Evolutionary conservation across 2,329 filamentous ascomycete genomes (phyloP).

Genomic region (Alternaria alternata): DNA sequence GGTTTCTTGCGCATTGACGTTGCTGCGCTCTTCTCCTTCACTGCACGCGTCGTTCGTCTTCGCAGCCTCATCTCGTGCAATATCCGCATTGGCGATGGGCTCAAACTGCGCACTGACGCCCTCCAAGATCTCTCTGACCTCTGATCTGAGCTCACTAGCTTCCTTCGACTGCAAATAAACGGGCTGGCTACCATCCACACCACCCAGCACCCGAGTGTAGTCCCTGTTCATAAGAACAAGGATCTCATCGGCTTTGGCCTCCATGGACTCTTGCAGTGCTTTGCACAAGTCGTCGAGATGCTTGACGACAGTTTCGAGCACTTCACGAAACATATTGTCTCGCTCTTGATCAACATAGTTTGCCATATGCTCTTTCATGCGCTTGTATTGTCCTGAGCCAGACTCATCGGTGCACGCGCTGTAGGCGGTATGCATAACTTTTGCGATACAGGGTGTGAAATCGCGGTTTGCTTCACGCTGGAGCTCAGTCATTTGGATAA

Average conservation of each 20-base stretch:
- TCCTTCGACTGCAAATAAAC: constrained; percentile 12
- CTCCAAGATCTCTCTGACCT: constrained; percentile 26
- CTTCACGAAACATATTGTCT: constrained; percentile 60
- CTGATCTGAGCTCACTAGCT: constrained; percentile 23
- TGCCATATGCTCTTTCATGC: constrained; percentile 63
- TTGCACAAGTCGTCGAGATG: constrained; percentile 55
- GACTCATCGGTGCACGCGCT: constrained; percentile 53
- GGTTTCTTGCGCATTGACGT: constrained; percentile 10
- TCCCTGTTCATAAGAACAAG: constrained; percentile 47
- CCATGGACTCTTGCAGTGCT: constrained; percentile 54
- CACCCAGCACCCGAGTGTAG: constrained; percentile 49
- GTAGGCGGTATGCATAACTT: constrained; percentile 60
- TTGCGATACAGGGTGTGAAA: constrained; percentile 60
- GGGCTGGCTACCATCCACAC: constrained; percentile 18
- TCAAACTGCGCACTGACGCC: constrained; percentile 33
- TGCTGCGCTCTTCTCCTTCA: background rate
- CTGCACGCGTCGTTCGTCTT: background rate
- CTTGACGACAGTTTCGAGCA: constrained; percentile 53
- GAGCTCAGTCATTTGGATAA: constrained; percentile 51
- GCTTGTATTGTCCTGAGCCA: constrained; percentile 57
- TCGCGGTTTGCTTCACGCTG: constrained; percentile 64
- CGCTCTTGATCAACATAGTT: constrained; percentile 54
- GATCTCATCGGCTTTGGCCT: constrained; percentile 57
- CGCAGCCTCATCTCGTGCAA: background rate
- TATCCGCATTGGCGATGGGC: constrained; percentile 29